Evolutionary conservation across 2,329 filamentous ascomycete genomes (phyloP), one percentile per base, ranked within the genome.

Genomic region (Trichoderma koningiopsis): DNA sequence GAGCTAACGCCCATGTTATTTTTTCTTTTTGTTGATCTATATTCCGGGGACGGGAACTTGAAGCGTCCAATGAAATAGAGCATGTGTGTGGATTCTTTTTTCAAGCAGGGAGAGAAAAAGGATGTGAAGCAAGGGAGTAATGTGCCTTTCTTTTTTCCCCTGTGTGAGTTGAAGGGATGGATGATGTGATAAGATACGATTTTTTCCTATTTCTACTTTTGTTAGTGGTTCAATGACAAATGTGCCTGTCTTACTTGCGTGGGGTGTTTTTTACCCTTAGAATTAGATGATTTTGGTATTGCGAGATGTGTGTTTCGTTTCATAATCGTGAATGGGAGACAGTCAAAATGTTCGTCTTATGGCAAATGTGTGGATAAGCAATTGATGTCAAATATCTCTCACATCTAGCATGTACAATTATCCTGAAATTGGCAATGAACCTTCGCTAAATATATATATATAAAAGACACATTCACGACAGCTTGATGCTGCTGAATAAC

Each of bases 391-490:
- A 19, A 10, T 5, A 22, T 11, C 31, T 49, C 24, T 33, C 31
- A 16, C 52, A 53, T 53, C 35, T 49, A 53, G 49, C 64, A 56
- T 55, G 29, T 56, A 59, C 65, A 47, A 56, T 70, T 70, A 43
- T 59, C 64, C 64, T 60, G 24, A 43, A 35, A 56, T 35, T 53
- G 49, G 27, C 47, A 27, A 53, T 63, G 60, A 35, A 63, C 35
- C 43, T 47, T 53, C 47, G 60, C 60, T 63, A 66, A 67, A 33
- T 27, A n/a, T 37, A 59, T 27, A 67, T 29, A 59, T 59, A 66
- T 37, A 19, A 59, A 56, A 53, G 16, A 49, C 35, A 29, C 43
- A 67, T 27, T 47, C 62, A 40, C 55, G 40, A 29, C 62, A 31
- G 55, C 59, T 40, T 47, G 52, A 37, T 47, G 58, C 33, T 35